A percentile compares a stretch with the other conserved stretches of the same genome.
Conservation (phyloP, 2,329 filamentous ascomycete genomes). For the Shiraia sp. region DNA sequence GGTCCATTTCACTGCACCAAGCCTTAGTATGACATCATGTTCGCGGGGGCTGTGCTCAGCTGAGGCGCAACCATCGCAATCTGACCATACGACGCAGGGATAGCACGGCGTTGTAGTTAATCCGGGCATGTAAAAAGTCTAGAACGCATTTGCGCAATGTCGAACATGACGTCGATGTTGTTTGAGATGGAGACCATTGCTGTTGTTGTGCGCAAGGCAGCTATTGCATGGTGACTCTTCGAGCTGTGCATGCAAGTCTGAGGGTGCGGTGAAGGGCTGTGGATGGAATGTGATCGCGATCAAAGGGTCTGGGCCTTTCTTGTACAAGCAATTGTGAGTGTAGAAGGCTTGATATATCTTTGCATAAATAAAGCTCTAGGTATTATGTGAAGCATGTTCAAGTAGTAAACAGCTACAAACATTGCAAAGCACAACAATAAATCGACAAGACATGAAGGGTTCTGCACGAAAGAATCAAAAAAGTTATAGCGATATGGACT, state of each 20-base stretch:
- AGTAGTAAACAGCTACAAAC: too few relatives aligned
- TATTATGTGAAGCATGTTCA: not conserved
- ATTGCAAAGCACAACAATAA: too few relatives aligned
- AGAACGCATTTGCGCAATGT: slow-evolving; percentile 4
- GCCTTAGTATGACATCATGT: slow-evolving; percentile 15
- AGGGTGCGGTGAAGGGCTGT: slow-evolving; percentile 7
- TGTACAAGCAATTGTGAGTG: not conserved
- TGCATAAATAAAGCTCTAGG: not conserved
- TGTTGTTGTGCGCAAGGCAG: slow-evolving; percentile 7
- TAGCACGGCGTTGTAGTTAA: not conserved
- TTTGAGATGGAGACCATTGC: not conserved
- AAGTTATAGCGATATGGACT: not conserved
- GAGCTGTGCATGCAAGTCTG: not conserved
- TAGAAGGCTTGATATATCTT: not conserved
- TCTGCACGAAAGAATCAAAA: not conserved
- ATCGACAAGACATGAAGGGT: too few relatives aligned
- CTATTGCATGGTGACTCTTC: slow-evolving; percentile 3
- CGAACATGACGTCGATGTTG: slow-evolving; percentile 2
- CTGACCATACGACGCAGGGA: slow-evolving; percentile 3
- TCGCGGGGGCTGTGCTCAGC: slow-evolving; percentile 9
- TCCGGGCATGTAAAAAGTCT: slow-evolving; percentile 4
- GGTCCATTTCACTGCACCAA: not conserved
- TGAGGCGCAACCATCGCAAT: slow-evolving; percentile 8
- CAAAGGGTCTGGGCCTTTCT: slow-evolving; percentile 11
- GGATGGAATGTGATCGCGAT: slow-evolving; percentile 15